A percentile compares a stretch with the other conserved stretches of the same genome.
These are phyloP conservation scores for Raffaelea deltoideospora DNA, from an alignment of 2,329 filamentous ascomycete species.

Conservation along the genomic window DNA sequence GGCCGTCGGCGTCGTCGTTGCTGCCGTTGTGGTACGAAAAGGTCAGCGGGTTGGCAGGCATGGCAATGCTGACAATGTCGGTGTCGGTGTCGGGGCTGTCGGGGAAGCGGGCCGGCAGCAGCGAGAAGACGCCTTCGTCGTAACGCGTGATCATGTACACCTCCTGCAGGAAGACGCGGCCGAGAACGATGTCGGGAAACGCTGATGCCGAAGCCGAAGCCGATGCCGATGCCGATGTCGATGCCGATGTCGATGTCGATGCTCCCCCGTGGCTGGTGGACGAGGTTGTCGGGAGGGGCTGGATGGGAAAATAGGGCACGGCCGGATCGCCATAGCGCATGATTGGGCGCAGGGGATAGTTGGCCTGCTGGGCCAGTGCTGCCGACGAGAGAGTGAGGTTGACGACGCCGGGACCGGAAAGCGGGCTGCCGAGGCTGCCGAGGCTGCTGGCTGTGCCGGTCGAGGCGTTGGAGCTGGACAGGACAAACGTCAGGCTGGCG, in stretches of 20 bases:
- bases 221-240: no score
- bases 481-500: slow-evolving; percentile 39
- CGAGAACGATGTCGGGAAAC: slow-evolving; percentile 40
- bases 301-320: slow-evolving; percentile 51
- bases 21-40: slow-evolving; percentile 25
- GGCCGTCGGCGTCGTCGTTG: slow-evolving; percentile 1
- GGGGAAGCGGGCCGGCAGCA: slow-evolving; percentile 42
- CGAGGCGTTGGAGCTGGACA: slow-evolving; percentile 41
- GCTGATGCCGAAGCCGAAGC: not conserved
- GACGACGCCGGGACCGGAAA: slow-evolving; percentile 36
- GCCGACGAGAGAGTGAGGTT: slow-evolving; percentile 39
- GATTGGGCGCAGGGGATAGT: slow-evolving; percentile 31
- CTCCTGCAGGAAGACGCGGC: slow-evolving; percentile 56
- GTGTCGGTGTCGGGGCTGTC: slow-evolving; percentile 22
- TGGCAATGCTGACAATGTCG: slow-evolving; percentile 25
- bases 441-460: slow-evolving; percentile 35
- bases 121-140: slow-evolving; percentile 34
- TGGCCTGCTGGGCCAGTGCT: slow-evolving; percentile 33
- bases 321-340: slow-evolving; percentile 28
- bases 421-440: slow-evolving; percentile 29
- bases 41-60: slow-evolving; percentile 25
- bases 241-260: no score
- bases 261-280: no score
- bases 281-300: slow-evolving; percentile 33
- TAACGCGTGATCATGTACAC: slow-evolving; percentile 44